A percentile compares a stretch with the other conserved stretches of the same genome.
phyloP scores from a whole-genome alignment of 1,284 basidiomycete genomes.

The Malassezia japonica region DNA sequence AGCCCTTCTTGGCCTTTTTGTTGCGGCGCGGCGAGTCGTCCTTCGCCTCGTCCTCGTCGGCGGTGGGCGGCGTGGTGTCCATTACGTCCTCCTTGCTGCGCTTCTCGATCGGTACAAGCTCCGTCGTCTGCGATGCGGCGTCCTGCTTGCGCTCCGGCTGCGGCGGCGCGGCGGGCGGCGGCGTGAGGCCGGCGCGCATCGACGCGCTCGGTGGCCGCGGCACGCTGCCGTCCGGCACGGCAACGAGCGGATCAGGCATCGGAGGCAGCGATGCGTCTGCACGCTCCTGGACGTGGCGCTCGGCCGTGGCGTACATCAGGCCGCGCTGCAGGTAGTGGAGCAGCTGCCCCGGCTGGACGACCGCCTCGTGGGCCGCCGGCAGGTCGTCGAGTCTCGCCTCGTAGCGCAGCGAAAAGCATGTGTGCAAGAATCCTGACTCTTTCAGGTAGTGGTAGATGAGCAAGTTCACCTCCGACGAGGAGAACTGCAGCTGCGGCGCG shows the following conservation, averaged over 20 bases:
- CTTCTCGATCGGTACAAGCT: neutral
- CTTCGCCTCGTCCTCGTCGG: neutral
- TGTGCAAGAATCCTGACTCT: slow-evolving; percentile 28
- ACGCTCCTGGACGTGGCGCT: slow-evolving; percentile 24
- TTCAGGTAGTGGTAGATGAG: slow-evolving; percentile 48
- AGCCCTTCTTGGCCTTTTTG: slow-evolving; percentile 2
- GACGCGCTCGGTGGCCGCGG: neutral
- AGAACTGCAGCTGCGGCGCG: slow-evolving; percentile 21
- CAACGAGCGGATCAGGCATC: neutral
- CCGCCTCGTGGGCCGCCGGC: slow-evolving; percentile 36
- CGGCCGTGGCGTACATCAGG: slow-evolving; percentile 41
- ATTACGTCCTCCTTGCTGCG: neutral
- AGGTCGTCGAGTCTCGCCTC: slow-evolving; percentile 43
- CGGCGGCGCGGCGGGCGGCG: neutral
- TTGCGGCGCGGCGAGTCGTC: neutral
- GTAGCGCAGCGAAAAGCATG: slow-evolving; percentile 27
- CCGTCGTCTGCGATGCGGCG: slow-evolving; percentile 4
- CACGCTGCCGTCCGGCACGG: neutral
- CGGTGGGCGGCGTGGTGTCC: neutral
- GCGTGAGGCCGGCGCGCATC: neutral
- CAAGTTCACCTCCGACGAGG: slow-evolving; percentile 43
- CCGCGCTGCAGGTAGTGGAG: slow-evolving; percentile 41
- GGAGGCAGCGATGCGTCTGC: neutral
- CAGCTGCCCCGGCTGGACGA: slow-evolving; percentile 42
- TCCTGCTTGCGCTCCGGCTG: neutral